These are phyloP conservation scores for Suhomyces bribrorum DNA, from an alignment of 1,139 yeast genomes.

Conservation along the genomic window DNA sequence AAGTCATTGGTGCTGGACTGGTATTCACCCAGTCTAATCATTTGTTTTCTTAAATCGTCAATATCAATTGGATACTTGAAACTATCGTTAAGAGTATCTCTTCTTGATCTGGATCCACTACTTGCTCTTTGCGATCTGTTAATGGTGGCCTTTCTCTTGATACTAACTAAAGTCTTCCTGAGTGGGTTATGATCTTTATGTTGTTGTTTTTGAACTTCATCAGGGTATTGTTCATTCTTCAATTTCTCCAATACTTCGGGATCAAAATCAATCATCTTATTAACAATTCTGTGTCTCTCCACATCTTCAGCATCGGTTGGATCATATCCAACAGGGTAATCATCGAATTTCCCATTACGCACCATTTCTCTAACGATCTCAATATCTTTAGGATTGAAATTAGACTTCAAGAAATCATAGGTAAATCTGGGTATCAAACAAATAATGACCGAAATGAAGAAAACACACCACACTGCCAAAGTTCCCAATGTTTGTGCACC, in stretches of 20 bases:
- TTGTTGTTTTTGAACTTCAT: conserved; percentile 13
- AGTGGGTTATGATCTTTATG: conserved; percentile 23
- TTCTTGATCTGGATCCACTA: conserved; percentile 27
- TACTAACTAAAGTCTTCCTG: conserved; percentile 37
- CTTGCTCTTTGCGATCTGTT: conserved; percentile 23
- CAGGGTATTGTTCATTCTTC: conserved; percentile 24
- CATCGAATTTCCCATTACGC: conserved; percentile 46
- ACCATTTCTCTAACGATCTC: conserved; percentile 57
- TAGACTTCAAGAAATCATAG: conserved; percentile 46
- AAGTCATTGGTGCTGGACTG: conserved; percentile 33
- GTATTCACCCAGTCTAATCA: conserved; percentile 44
- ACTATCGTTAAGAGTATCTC: conserved; percentile 33
- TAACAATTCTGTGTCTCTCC: conserved; percentile 43
- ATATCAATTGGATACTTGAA: conserved; percentile 39
- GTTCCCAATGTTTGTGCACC: conserved; percentile 58
- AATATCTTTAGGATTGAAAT: conserved; percentile 53
- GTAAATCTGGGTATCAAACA: conserved; percentile 57
- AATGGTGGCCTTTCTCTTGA: conserved; percentile 30
- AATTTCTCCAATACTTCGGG: conserved; percentile 39
- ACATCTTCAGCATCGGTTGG: conserved; percentile 56
- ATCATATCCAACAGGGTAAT: conserved; percentile 56
- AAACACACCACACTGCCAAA: conserved; percentile 52
- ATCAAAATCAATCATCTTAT: conserved; percentile 35
- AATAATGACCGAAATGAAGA: conserved; percentile 46
- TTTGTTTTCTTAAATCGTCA: conserved; percentile 41